phyloP scores from a whole-genome alignment of 2,329 filamentous ascomycete species.

The Biscogniauxia sp. region DNA sequence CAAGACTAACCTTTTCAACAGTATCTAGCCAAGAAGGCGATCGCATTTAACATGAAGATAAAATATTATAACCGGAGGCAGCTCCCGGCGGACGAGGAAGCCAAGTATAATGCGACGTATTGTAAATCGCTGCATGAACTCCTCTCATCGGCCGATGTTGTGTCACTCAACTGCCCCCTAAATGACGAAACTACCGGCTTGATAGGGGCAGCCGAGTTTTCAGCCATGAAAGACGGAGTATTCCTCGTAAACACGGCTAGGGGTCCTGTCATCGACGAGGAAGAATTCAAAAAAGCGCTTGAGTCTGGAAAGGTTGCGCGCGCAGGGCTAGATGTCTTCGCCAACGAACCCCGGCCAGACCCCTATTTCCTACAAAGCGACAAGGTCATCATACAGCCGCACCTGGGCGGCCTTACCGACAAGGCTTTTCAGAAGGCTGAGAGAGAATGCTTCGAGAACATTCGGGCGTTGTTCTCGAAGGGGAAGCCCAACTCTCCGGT shows the following conservation, averaged over 20 bases:
- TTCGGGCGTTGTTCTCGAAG: constrained; percentile 37
- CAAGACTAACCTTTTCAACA: constrained; percentile 10
- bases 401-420: constrained; percentile 45
- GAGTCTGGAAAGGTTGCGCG: constrained; percentile 24
- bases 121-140: constrained; percentile 38
- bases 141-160: constrained; percentile 39
- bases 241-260: constrained; percentile 32
- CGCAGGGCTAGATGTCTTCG: constrained; percentile 32
- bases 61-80: constrained; percentile 42
- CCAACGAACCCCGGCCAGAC: constrained; percentile 26
- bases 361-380: constrained; percentile 39
- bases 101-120: constrained; percentile 35
- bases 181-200: constrained; percentile 20
- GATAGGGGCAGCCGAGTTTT: constrained; percentile 23
- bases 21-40: constrained; percentile 4
- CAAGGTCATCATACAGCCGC: constrained; percentile 43
- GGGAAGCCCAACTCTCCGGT: constrained; percentile 40
- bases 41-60: constrained; percentile 23
- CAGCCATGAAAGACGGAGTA: constrained; percentile 18
- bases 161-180: constrained; percentile 32
- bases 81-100: constrained; percentile 35
- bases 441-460: constrained; percentile 45
- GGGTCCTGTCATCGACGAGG: constrained; percentile 31
- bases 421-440: constrained; percentile 42
- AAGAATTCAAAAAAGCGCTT: constrained; percentile 28